phyloP scores from a whole-genome alignment of 75 land plant species.

The Pinus tabuliformis region DNA sequence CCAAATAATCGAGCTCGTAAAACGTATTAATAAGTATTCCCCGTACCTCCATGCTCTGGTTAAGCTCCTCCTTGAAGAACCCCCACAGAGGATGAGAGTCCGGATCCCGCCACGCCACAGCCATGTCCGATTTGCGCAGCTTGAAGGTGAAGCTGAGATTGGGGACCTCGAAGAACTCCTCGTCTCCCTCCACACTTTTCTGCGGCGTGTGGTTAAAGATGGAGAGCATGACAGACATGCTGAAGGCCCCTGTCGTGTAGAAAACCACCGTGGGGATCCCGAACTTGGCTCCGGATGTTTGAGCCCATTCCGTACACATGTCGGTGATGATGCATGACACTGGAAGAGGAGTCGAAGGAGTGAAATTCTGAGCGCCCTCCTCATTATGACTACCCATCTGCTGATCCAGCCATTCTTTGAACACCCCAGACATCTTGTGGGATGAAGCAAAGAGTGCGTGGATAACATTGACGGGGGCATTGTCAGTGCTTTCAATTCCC shows the following conservation, averaged over 20 bases:
- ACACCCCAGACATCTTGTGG: neutral
- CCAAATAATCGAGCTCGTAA: neutral
- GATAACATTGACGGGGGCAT: neutral
- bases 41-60: neutral
- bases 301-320: conserved; percentile 2
- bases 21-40: neutral
- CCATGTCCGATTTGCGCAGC: neutral
- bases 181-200: neutral
- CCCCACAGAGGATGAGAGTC: neutral
- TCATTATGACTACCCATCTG: neutral
- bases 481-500: neutral
- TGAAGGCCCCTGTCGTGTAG: neutral
- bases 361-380: neutral
- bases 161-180: neutral
- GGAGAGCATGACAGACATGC: neutral
- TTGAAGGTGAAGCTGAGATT: neutral
- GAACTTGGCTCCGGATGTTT: neutral
- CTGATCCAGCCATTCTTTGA: conserved; percentile 1
- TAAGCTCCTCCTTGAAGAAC: neutral
- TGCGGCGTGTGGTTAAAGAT: neutral
- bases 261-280: neutral
- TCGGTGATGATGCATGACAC: neutral
- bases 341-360: neutral
- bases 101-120: neutral
- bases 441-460: neutral